Conservation (phyloP, 345 rosid species). For the Eucalyptus polybractea region DNA sequence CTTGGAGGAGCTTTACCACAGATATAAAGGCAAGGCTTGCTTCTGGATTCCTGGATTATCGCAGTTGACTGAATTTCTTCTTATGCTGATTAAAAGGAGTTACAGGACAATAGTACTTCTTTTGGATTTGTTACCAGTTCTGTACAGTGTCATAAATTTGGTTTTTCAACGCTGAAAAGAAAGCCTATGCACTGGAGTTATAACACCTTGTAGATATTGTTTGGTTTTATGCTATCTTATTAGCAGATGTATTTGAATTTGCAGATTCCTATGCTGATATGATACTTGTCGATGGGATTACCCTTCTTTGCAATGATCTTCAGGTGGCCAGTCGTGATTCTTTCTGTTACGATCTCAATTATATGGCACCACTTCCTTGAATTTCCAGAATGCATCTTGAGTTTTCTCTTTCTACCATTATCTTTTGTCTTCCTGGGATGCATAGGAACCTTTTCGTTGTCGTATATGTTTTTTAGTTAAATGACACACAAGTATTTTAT, state of each 20-base stretch:
- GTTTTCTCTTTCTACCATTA: neutral
- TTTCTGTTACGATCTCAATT: neutral
- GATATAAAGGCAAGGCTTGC: conserved; percentile 69
- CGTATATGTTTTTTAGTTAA: neutral
- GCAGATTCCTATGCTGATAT: conserved; percentile 35
- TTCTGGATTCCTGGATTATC: neutral
- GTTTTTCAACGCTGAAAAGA: neutral
- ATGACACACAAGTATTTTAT: conserved; percentile 1
- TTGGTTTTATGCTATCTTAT: neutral
- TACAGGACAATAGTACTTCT: neutral
- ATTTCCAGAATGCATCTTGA: neutral
- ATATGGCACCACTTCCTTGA: neutral
- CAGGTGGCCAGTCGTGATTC: conserved; percentile 7
- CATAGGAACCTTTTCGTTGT: neutral
- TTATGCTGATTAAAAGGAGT: neutral
- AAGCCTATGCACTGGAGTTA: neutral
- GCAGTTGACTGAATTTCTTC: neutral
- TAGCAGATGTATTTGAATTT: neutral
- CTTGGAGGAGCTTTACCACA: conserved; percentile 88
- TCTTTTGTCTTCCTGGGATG: neutral
- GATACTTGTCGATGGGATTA: conserved; percentile 37
- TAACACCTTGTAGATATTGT: neutral
- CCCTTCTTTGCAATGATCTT: conserved; percentile 33
- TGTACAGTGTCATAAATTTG: neutral
- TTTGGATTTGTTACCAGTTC: neutral